Evolutionary conservation across 2,329 filamentous ascomycete genomes (phyloP).

Genomic region (Pezicula neosporulosa): DNA sequence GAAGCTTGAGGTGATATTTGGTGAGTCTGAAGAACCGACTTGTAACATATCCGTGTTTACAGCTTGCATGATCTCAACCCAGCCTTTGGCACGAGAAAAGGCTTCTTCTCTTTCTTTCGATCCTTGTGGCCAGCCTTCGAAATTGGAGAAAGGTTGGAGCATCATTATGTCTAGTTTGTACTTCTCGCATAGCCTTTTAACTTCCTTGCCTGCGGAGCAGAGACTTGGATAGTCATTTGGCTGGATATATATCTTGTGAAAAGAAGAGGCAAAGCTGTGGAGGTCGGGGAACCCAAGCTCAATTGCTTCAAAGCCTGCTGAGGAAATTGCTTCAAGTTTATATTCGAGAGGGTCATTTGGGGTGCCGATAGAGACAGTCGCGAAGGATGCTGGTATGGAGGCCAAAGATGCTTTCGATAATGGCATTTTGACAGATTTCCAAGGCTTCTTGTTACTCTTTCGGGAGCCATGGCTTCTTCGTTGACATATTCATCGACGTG

Average conservation of each 20-base stretch:
- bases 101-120: conserved; percentile 57
- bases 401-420: conserved; percentile 12
- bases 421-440: conserved; percentile 4
- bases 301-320: conserved; percentile 63
- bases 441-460: no score
- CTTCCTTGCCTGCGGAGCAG: conserved; percentile 47
- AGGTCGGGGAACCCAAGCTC: conserved; percentile 76
- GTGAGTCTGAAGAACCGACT: conserved; percentile 62
- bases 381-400: conserved; percentile 47
- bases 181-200: conserved; percentile 51
- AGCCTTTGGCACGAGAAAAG: conserved; percentile 59
- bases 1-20: conserved; percentile 47
- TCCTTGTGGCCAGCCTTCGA: conserved; percentile 67
- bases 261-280: conserved; percentile 53
- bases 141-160: conserved; percentile 73
- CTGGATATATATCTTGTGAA: conserved; percentile 46
- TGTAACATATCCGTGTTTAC: conserved; percentile 69
- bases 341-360: conserved; percentile 50
- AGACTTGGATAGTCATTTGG: conserved; percentile 59
- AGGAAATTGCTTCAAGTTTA: conserved; percentile 60
- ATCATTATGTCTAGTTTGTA: conserved; percentile 61
- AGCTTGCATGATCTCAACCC: conserved; percentile 69
- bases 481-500: neutral
- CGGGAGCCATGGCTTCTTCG: neutral
- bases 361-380: conserved; percentile 51